Evolutionary conservation across 257 asterid genomes (phyloP).

Genomic region (Nicotiana attenuata): DNA sequence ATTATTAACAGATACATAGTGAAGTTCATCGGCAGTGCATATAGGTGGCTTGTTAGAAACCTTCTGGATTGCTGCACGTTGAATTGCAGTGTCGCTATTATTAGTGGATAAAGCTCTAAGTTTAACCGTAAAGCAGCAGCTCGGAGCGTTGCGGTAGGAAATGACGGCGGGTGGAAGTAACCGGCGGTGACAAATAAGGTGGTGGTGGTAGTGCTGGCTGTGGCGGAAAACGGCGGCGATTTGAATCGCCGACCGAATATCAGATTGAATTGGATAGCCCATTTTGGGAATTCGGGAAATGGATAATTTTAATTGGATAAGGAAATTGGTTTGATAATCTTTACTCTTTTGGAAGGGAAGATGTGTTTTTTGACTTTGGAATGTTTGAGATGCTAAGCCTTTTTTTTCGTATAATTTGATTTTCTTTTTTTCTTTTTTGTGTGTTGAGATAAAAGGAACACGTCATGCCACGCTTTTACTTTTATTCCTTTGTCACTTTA

Average conservation of each 20-base stretch:
- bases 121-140: conserved; percentile 16
- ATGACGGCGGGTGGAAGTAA: conserved; percentile 29
- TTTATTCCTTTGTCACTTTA: background rate
- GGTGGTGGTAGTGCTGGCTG: conserved; percentile 28
- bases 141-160: conserved; percentile 31
- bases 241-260: conserved; percentile 54
- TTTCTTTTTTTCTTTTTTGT: background rate
- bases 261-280: conserved; percentile 34
- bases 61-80: conserved; percentile 24
- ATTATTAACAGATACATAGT: conserved; percentile 63
- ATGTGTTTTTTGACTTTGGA: background rate
- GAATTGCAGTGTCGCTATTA: conserved; percentile 17
- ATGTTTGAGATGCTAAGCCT: background rate
- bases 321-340: background rate
- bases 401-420: background rate
- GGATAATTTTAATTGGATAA: background rate
- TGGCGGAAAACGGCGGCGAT: conserved; percentile 56
- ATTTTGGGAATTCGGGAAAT: background rate
- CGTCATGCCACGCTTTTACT: background rate
- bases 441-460: background rate
- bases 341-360: background rate
- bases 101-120: conserved; percentile 47
- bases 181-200: conserved; percentile 16
- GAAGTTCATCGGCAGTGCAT: conserved; percentile 97
- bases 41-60: conserved; percentile 54